Conservation (phyloP, 495 filamentous ascomycete species). For the Bombardia bombarda region DNA sequence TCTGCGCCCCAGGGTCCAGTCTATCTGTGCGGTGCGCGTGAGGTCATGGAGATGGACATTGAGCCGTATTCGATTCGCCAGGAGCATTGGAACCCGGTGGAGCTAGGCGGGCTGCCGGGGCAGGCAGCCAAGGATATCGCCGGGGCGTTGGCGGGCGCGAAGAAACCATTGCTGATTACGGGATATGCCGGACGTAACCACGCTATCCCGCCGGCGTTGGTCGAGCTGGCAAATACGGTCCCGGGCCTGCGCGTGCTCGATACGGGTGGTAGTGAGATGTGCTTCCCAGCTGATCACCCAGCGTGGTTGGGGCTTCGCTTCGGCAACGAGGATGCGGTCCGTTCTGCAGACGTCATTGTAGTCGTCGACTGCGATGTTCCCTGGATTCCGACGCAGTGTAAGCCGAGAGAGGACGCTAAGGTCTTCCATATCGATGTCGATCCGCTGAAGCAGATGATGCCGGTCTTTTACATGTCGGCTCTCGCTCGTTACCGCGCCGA, state of each 20-base stretch:
- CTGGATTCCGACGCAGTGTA: conserved; percentile 56
- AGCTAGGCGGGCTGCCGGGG: conserved; percentile 63
- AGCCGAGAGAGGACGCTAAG: conserved; percentile 50
- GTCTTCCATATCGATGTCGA: conserved; percentile 83
- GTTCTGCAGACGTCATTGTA: conserved; percentile 74
- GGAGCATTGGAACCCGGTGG: conserved; percentile 64
- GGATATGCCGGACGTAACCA: conserved; percentile 78
- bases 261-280: conserved; percentile 90
- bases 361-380: conserved; percentile 77
- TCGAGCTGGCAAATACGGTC: conserved; percentile 68
- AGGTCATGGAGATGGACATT: conserved; percentile 91
- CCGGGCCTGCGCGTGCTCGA: conserved; percentile 79
- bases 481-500: conserved; percentile 71
- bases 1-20: conserved; percentile 80
- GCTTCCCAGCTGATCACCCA: conserved; percentile 76
- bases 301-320: conserved; percentile 66
- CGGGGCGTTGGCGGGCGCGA: conserved; percentile 61
- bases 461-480: conserved; percentile 69
- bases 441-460: conserved; percentile 82
- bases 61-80: conserved; percentile 70
- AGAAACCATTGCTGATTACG: conserved; percentile 71
- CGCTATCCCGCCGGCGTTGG: conserved; percentile 58
- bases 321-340: conserved; percentile 66
- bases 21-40: conserved; percentile 75
- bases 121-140: conserved; percentile 60